A percentile compares a stretch with the other conserved stretches of the same genome.
phyloP scores from a whole-genome alignment of 2,329 filamentous ascomycete genomes.

The Conoideocrella luteorostrata region DNA sequence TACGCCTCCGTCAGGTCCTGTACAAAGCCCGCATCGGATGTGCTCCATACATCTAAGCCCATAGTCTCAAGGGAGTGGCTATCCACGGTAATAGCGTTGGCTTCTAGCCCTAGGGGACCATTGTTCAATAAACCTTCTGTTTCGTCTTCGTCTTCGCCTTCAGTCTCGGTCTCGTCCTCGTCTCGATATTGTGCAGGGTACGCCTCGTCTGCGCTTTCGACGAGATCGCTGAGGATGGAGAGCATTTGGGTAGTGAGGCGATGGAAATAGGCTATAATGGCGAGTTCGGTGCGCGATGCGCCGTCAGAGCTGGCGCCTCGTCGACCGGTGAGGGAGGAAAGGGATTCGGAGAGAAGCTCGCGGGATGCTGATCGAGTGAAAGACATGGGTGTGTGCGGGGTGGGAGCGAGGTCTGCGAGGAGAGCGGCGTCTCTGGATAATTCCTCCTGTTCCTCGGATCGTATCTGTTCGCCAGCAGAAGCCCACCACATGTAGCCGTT shows the following conservation, averaged over 20 bases:
- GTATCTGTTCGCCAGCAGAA: constrained; percentile 66
- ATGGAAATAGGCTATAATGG: constrained; percentile 76
- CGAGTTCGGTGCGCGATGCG: constrained; percentile 54
- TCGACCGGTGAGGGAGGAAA: constrained; percentile 36
- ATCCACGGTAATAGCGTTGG: constrained; percentile 46
- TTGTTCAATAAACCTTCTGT: constrained; percentile 16
- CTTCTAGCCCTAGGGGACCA: constrained; percentile 26
- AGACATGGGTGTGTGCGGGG: constrained; percentile 23
- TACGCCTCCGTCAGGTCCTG: constrained; percentile 56
- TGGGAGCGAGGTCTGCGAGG: constrained; percentile 43
- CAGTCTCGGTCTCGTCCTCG: constrained; percentile 29
- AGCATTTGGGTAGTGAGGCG: constrained; percentile 63
- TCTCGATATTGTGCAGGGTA: constrained; percentile 26
- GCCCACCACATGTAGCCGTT: constrained; percentile 88
- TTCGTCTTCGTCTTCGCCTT: constrained; percentile 19
- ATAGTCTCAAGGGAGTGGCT: constrained; percentile 61
- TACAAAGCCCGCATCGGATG: constrained; percentile 62
- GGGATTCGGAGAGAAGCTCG: constrained; percentile 34
- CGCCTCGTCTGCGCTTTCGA: constrained; percentile 42
- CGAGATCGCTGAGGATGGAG: constrained; percentile 53
- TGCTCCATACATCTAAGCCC: constrained; percentile 75
- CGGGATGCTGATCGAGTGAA: constrained; percentile 24
- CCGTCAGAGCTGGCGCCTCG: constrained; percentile 25
- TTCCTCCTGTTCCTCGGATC: constrained; percentile 55
- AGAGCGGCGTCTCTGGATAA: constrained; percentile 47